These are phyloP conservation scores for Ustilago tritici DNA, from an alignment of 1,284 basidiomycete species.

Conservation along the genomic window DNA sequence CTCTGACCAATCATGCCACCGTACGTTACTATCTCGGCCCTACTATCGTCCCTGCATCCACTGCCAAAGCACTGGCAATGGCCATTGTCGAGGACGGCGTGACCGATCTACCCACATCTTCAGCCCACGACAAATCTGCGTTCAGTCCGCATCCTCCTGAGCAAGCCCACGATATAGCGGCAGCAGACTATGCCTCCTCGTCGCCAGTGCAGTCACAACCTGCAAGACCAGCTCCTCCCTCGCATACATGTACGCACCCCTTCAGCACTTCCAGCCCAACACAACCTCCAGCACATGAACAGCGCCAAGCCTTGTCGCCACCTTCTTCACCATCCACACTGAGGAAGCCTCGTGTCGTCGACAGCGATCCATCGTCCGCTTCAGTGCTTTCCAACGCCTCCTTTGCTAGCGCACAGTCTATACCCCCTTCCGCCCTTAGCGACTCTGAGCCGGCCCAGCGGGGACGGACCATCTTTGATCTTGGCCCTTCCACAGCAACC, in stretches of 20 bases:
- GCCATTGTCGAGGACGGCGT: conserved; percentile 45
- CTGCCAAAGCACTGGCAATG: conserved; percentile 36
- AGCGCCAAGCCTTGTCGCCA: background rate
- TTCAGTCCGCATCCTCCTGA: background rate
- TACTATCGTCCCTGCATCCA: conserved; percentile 32
- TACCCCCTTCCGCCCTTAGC: conserved; percentile 31
- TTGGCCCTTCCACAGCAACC: background rate
- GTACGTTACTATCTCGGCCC: conserved; percentile 53
- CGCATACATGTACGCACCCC: conserved; percentile 21
- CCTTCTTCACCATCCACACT: conserved; percentile 19
- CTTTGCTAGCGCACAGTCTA: conserved; percentile 46
- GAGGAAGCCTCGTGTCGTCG: conserved; percentile 18
- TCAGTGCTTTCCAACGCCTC: conserved; percentile 42
- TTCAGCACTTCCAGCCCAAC: conserved; percentile 5
- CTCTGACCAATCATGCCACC: conserved; percentile 25
- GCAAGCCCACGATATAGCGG: conserved; percentile 13
- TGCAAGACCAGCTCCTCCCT: background rate
- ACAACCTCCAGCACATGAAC: background rate
- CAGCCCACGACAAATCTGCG: background rate
- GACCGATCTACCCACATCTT: background rate
- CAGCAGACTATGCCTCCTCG: conserved; percentile 11
- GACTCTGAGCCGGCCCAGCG: conserved; percentile 37
- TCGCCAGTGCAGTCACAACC: background rate
- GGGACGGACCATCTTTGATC: conserved; percentile 13
- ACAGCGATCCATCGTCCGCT: conserved; percentile 37